phyloP scores from a whole-genome alignment of 345 rosid genomes.

The Linum usitatissimum region DNA sequence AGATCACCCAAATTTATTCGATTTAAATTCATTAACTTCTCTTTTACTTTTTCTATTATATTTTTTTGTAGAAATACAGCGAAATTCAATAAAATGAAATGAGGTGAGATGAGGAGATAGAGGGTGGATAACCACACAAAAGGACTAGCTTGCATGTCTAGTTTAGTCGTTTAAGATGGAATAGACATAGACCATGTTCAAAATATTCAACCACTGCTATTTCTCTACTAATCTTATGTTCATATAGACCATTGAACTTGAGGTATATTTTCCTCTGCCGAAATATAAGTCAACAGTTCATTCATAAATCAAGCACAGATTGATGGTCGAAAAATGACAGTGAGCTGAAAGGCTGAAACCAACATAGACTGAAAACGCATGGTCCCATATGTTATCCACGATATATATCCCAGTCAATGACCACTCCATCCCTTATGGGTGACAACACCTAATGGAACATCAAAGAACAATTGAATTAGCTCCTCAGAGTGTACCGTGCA shows the following conservation, averaged over 20 bases:
- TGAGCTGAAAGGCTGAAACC: not conserved
- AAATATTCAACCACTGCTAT: not conserved
- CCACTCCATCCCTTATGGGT: constrained; percentile 83
- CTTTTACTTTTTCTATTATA: too few relatives aligned
- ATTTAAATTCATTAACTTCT: too few relatives aligned
- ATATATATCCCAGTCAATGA: constrained; percentile 94
- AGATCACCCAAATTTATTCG: too few relatives aligned
- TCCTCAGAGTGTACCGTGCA: not conserved
- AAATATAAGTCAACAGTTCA: not conserved
- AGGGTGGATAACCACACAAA: not conserved
- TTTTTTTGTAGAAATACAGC: too few relatives aligned
- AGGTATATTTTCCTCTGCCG: not conserved
- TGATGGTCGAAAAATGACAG: not conserved
- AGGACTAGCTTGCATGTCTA: not conserved
- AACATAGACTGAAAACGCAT: constrained; percentile 37
- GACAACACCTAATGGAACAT: constrained; percentile 50
- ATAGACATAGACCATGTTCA: not conserved
- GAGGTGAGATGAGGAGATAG: too few relatives aligned
- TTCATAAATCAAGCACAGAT: not conserved
- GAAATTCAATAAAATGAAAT: too few relatives aligned
- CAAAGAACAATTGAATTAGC: constrained; percentile 4
- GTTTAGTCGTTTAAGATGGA: not conserved
- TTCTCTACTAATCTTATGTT: not conserved
- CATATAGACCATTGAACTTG: not conserved
- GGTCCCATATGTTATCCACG: constrained; percentile 94